Base-by-base conservation (phyloP, 441 rosid genomes). In the Populus hybrid region DNA sequence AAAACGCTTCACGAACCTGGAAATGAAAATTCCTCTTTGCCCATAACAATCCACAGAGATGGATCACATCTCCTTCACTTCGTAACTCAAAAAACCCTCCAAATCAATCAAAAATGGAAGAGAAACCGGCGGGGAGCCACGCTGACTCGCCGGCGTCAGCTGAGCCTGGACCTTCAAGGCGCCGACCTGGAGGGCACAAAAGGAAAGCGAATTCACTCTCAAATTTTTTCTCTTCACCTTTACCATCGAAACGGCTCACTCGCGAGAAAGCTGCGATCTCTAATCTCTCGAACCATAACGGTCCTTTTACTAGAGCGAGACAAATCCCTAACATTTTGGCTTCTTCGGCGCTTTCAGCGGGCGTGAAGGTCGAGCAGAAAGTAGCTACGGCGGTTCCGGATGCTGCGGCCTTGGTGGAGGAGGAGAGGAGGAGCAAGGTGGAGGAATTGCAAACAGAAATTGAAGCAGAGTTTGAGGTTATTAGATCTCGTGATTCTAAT, bases 271-370 rank as follows among this genome's bases (percentile, higher is more conserved):
- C 83, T 76, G 83, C 86, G 64, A 79, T 84, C 71, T 87, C 91
- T 77, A 87, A 86, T 69, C 23, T 89, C 21, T 90, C 88, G 84
- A 80, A 87, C 83, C 97, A 95, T 75, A 87, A 90, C 82, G 99
- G 99, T 0, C 99, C 99, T 18, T 78, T 94, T 78, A 95, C 99
- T 9, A 89, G 98, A 82, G 97, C 97, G 74, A 93, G 97, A 50
- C 97, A 93, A 72, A 88, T 86, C n/a, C 98, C 98, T 1, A 81
- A 78, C 77, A 87, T 59, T 80, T 77, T 76, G 24, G 72, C 77
- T 65, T 33, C 66, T 31, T 20, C 68, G 56, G 86, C 85, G 64
- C 82, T 64, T 77, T 33, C 66, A 12, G 78, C 70, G 20, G 87
- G 82, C 63, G 79, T 70, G 33, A 83, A 86, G 87, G 81, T 84